Evolutionary conservation across 768 basidiomycete species (phyloP).

Genomic region (Suillus weaverae): DNA sequence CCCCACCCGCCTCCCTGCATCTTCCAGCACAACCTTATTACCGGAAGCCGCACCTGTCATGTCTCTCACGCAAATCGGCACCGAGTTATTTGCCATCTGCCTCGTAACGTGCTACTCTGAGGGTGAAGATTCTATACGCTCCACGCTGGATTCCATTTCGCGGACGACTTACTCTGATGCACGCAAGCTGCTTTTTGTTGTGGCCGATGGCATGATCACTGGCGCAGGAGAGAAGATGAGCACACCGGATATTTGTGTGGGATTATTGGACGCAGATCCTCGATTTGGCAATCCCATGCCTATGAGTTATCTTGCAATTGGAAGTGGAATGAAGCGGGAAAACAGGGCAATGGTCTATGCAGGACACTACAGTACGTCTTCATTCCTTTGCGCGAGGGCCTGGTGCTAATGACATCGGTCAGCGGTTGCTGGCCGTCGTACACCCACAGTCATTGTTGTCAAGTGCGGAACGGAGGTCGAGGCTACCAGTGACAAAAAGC

Average conservation of each 20-base stretch:
- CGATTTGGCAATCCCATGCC: conserved; percentile 95
- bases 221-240: conserved; percentile 94
- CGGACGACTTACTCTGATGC: conserved; percentile 87
- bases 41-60: conserved; percentile 53
- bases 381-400: background rate
- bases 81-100: conserved; percentile 93
- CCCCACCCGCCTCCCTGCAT: conserved; percentile 49
- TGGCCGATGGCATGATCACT: conserved; percentile 99
- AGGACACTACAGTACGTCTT: conserved; percentile 91
- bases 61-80: conserved; percentile 87
- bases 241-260: conserved; percentile 96
- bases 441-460: conserved; percentile 91
- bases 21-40: conserved; percentile 55
- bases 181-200: conserved; percentile 89
- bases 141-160: conserved; percentile 93
- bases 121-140: conserved; percentile 88
- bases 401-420: conserved; percentile 8
- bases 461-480: conserved; percentile 95
- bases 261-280: conserved; percentile 87
- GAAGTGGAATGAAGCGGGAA: conserved; percentile 82
- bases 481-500: conserved; percentile 81
- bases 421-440: conserved; percentile 86
- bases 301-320: conserved; percentile 92
- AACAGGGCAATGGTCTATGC: conserved; percentile 99
- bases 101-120: conserved; percentile 98